A percentile compares a stretch with the other conserved stretches of the same genome.
Evolutionary conservation across 164 flowering plant genomes (phyloP).

Genomic region (Kalanchoe fedtschenkoi): DNA sequence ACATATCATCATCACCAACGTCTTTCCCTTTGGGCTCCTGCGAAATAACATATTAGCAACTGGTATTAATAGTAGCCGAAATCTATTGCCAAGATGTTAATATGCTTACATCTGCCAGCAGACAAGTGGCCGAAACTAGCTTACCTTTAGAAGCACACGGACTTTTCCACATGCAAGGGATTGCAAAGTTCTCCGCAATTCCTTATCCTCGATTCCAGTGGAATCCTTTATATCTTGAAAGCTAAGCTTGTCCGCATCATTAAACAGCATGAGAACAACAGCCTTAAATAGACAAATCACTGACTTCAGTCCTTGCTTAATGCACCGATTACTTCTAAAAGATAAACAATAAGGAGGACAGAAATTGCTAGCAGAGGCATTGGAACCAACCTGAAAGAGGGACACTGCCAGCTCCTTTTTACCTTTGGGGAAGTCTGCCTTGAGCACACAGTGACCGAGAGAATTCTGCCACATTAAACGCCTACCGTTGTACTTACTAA

Average conservation of each 20-base stretch:
- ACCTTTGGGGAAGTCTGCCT: slow-evolving; percentile 77
- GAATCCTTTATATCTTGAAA: slow-evolving; percentile 79
- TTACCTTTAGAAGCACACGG: slow-evolving; percentile 72
- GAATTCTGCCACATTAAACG: slow-evolving; percentile 96
- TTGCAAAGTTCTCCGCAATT: slow-evolving; percentile 76
- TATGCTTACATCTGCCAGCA: not conserved
- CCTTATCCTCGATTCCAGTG: slow-evolving; percentile 85
- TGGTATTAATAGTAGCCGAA: not conserved
- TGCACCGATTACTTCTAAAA: too few species aligned
- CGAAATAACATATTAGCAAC: not conserved
- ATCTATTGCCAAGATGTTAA: not conserved
- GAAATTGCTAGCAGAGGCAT: not conserved
- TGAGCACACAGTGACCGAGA: slow-evolving; percentile 82
- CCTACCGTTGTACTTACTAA: slow-evolving; percentile 85
- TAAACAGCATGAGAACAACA: slow-evolving; percentile 80
- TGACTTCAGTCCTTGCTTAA: not conserved
- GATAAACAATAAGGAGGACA: not conserved
- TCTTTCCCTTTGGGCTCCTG: slow-evolving; percentile 87
- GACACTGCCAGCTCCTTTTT: slow-evolving; percentile 92
- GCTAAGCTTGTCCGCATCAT: slow-evolving; percentile 71
- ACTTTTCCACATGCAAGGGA: slow-evolving; percentile 91
- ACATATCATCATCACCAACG: slow-evolving; percentile 73
- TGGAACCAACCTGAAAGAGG: slow-evolving; percentile 66
- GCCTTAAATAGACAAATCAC: slow-evolving; percentile 34
- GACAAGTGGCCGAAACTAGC: not conserved